Evolutionary conservation across 495 filamentous ascomycete genomes (phyloP).

Genomic region (Zalerion maritima): DNA sequence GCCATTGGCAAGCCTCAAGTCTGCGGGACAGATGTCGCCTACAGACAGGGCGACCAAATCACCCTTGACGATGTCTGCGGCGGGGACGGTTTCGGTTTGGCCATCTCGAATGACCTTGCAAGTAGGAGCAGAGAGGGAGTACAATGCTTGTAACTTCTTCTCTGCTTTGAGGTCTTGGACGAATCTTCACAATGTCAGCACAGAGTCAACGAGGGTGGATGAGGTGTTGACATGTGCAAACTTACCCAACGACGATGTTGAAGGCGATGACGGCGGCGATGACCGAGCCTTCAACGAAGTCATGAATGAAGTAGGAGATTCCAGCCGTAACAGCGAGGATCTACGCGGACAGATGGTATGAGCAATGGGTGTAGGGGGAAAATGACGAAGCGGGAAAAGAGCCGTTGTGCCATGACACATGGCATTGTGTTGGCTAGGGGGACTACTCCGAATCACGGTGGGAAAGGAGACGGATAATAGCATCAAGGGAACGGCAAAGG

Average conservation of each 20-base stretch:
- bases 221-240: constrained; percentile 3
- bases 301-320: constrained; percentile 58
- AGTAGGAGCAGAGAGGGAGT: constrained; percentile 50
- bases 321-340: constrained; percentile 62
- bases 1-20: constrained; percentile 49
- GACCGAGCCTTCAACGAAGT: constrained; percentile 64
- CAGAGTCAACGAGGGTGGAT: constrained; percentile 1
- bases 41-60: constrained; percentile 56
- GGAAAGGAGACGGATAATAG: too few relatives aligned
- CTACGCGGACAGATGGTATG: constrained; percentile 23
- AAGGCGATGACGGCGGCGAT: constrained; percentile 58
- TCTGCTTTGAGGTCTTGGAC: constrained; percentile 60
- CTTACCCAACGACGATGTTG: constrained; percentile 53
- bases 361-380: too few relatives aligned
- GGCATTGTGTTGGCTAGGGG: too few relatives aligned
- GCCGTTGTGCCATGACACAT: too few relatives aligned
- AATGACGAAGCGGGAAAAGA: too few relatives aligned
- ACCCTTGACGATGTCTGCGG: constrained; percentile 50
- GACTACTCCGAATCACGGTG: too few relatives aligned
- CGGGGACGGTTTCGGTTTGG: constrained; percentile 38
- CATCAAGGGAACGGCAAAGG: too few relatives aligned
- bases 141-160: constrained; percentile 57
- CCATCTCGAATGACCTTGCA: constrained; percentile 49
- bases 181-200: constrained; percentile 27
- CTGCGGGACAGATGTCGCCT: constrained; percentile 58